Base-by-base conservation (phyloP, 495 filamentous ascomycete species). In the Xylaria castorea region DNA sequence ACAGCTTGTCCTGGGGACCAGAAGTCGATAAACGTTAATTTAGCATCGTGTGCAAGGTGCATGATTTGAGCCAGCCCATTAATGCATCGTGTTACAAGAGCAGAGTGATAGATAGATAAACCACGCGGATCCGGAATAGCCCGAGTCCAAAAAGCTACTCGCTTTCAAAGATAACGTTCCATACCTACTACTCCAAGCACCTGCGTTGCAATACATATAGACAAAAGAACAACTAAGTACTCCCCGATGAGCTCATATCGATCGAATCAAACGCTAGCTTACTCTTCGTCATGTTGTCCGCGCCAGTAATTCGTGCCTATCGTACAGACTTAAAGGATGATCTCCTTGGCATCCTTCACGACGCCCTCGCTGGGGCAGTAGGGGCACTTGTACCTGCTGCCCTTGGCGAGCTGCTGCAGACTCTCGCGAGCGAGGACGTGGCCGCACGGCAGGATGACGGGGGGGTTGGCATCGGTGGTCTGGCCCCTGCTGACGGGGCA, bases 401-500 rank as follows among this genome's bases (percentile, higher is more conserved):
- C 91, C 83, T 96, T 97, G 63, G 90, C 91, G 48, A 97, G 80
- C 68, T 89, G 87, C 71, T 89, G 87, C 61, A 99, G 82, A 7
- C 90, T 93, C 81, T 98, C 95, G 68, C 91, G 87, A 22, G 93
- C 93, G 68, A 99, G 90, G 38, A 98, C 95, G 80, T 99, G 96
- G 8, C 96, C 96, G 76, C 96, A 99, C 3, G 94, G 94, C 81
- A 99, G 92, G 90, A 98, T 97, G 92, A 98, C 96, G 1, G 96
- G 96, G 22, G 96, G 95, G 80, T 98, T 99, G 22, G 84, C 80
- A 76, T 98, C 96, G 0, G 95, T 98, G 0, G 92, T 93, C 80
- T 99, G 96, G 75, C 97, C 97, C 82, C 97, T 98, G 73, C 90
- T 92, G 16, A 99, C 97, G 5, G 96, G 96, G 77, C 96, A 99